These are phyloP conservation scores for Lobulomyces angularis DNA, from an alignment of 192 early-diverging fungal genomes.

Conservation along the genomic window DNA sequence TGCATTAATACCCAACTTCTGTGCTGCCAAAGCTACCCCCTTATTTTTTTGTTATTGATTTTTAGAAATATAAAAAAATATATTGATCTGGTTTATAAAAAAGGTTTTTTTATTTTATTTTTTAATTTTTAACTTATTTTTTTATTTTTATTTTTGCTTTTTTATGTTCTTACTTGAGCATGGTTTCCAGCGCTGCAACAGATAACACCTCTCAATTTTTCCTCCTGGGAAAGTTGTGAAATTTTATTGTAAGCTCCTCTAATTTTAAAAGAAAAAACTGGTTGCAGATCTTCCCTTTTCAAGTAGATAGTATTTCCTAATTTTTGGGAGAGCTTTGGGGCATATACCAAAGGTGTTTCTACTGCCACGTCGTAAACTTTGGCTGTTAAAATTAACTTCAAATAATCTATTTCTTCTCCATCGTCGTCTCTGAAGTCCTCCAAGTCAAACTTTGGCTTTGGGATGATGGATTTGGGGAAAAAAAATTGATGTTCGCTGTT, in stretches of 20 bases:
- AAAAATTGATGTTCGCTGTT: too few relatives aligned
- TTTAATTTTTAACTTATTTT: conserved; percentile 3
- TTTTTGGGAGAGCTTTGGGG: conserved; percentile 16
- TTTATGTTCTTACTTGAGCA: background rate
- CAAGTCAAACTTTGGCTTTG: conserved; percentile 3
- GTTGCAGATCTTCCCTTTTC: conserved; percentile 36
- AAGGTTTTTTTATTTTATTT: conserved; percentile 12
- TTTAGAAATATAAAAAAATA: background rate
- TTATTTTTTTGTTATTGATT: conserved; percentile 5
- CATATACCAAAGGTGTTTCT: conserved; percentile 22
- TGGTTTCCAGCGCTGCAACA: conserved; percentile 23
- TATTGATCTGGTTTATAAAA: background rate
- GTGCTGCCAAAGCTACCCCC: conserved; percentile 37
- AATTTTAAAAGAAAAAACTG: conserved; percentile 40
- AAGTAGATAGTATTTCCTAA: conserved; percentile 25
- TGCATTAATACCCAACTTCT: conserved; percentile 32
- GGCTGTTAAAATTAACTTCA: conserved; percentile 33
- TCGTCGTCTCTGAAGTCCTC: background rate
- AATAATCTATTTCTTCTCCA: conserved; percentile 21
- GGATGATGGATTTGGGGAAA: conserved; percentile 16
- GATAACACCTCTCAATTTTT: conserved; percentile 22
- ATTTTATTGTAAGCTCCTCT: conserved; percentile 41
- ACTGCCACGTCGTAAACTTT: conserved; percentile 32
- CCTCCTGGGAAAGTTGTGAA: conserved; percentile 21
- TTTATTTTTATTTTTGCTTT: conserved; percentile 4